These are phyloP conservation scores for Strobilomyces confusus DNA, from an alignment of 768 basidiomycete species.

Conservation along the genomic window DNA sequence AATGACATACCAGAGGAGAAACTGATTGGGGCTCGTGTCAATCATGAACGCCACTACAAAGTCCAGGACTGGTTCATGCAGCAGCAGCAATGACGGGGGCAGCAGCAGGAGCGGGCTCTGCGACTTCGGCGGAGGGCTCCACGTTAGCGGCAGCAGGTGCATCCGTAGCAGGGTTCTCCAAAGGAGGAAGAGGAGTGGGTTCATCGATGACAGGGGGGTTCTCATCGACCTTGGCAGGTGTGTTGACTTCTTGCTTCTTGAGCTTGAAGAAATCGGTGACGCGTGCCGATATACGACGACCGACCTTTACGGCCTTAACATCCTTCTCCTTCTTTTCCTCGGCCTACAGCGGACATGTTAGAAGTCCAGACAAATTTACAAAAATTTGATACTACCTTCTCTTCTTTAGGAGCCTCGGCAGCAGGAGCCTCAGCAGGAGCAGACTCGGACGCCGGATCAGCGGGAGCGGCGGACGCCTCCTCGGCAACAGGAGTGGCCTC, in stretches of 20 bases:
- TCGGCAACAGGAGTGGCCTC: conserved; percentile 33
- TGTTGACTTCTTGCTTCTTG: conserved; percentile 57
- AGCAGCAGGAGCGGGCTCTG: conserved; percentile 42
- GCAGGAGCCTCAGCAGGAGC: conserved; percentile 36
- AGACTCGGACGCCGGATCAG: conserved; percentile 28
- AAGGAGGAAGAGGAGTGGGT: conserved; percentile 74
- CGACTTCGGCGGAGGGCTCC: conserved; percentile 36
- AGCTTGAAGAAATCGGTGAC: conserved; percentile 81
- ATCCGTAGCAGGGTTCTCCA: conserved; percentile 72
- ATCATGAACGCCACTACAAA: conserved; percentile 34
- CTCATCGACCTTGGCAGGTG: conserved; percentile 83
- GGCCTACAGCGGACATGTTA: conserved; percentile 23
- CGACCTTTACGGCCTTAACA: conserved; percentile 56
- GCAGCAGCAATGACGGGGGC: conserved; percentile 73
- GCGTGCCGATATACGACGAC: conserved; percentile 81
- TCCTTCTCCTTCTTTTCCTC: conserved; percentile 51
- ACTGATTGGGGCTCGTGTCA: conserved; percentile 42
- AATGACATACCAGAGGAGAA: conserved; percentile 35
- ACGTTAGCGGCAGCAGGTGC: conserved; percentile 32
- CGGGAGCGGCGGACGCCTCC: conserved; percentile 27
- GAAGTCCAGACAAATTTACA: neutral
- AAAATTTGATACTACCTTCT: conserved; percentile 41
- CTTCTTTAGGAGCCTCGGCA: conserved; percentile 47
- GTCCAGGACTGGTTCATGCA: conserved; percentile 48
- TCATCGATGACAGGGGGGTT: conserved; percentile 86